Conservation (phyloP, 2,329 filamentous ascomycete genomes). For the Aspergillus sp. region DNA sequence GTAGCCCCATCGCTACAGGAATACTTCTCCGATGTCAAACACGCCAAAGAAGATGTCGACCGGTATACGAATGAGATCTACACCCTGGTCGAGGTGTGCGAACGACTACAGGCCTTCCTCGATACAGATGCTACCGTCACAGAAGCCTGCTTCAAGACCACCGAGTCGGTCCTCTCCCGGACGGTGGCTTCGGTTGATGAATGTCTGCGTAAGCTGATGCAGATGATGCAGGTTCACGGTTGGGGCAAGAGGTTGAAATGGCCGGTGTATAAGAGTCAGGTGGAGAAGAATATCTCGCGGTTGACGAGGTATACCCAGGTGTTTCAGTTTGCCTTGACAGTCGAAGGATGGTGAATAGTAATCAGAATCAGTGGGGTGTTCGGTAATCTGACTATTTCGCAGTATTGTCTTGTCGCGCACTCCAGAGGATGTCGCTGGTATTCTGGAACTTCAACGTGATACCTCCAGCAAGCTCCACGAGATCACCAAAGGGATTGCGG, state of each 20-base stretch:
- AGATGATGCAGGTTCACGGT: not conserved
- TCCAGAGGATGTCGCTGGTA: constrained; percentile 1
- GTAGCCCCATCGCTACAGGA: not conserved
- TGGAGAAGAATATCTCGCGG: not conserved
- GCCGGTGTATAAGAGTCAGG: not conserved
- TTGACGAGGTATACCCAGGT: constrained; percentile 1
- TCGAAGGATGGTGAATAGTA: constrained; percentile 1
- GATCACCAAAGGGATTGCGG: not conserved
- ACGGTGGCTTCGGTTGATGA: not conserved
- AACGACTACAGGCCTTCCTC: not conserved
- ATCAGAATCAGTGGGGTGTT: not conserved
- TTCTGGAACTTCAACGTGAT: constrained; percentile 2
- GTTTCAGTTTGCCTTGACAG: constrained; percentile 1
- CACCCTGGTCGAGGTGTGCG: not conserved
- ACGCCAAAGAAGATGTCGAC: not conserved
- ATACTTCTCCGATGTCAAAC: not conserved
- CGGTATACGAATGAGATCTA: not conserved
- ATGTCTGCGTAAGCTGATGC: not conserved
- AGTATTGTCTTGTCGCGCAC: constrained; percentile 1
- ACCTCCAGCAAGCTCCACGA: constrained; percentile 2
- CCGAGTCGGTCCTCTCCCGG: not conserved
- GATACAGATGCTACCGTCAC: not conserved
- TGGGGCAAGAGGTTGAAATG: not conserved
- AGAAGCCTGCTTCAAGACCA: not conserved
- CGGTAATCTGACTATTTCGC: not conserved